Conservation (phyloP, 2,329 filamentous ascomycete genomes). For the Chaetomiaceae sp. region DNA sequence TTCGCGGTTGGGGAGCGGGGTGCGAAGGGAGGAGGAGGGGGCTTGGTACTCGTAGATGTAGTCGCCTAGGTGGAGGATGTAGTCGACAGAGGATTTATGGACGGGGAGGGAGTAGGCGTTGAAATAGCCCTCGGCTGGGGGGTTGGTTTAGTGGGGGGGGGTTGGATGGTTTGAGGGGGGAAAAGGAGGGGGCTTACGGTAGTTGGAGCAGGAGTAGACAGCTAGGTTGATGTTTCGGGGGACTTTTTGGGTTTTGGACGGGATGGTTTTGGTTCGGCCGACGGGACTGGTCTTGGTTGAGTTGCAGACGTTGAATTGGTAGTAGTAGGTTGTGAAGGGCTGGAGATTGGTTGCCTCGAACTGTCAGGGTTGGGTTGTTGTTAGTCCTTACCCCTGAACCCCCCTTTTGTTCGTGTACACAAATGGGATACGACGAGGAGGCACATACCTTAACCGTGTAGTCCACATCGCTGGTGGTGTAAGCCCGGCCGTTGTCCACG, state of each 20-base stretch:
- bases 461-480: slow-evolving; percentile 69
- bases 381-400: slow-evolving; percentile 3
- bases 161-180: background rate
- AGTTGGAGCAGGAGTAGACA: slow-evolving; percentile 69
- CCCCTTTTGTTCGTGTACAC: too few species aligned
- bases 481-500: slow-evolving; percentile 54
- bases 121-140: slow-evolving; percentile 51
- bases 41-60: slow-evolving; percentile 61
- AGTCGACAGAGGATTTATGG: slow-evolving; percentile 56
- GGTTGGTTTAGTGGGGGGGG: background rate
- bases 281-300: slow-evolving; percentile 57
- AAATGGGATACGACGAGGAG: background rate
- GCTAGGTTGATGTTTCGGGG: slow-evolving; percentile 55
- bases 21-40: slow-evolving; percentile 39
- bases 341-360: slow-evolving; percentile 60
- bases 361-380: slow-evolving; percentile 36
- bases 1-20: slow-evolving; percentile 47
- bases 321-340: slow-evolving; percentile 63
- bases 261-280: slow-evolving; percentile 67
- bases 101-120: slow-evolving; percentile 56
- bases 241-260: slow-evolving; percentile 50
- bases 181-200: slow-evolving; percentile 44
- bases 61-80: slow-evolving; percentile 55
- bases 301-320: slow-evolving; percentile 64
- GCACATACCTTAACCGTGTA: slow-evolving; percentile 63